Evolutionary conservation across 228 moss, liverwort and hornwort genomes (phyloP), one percentile per base, ranked within the genome.

Genomic region (Sphagnum magellanicum): DNA sequence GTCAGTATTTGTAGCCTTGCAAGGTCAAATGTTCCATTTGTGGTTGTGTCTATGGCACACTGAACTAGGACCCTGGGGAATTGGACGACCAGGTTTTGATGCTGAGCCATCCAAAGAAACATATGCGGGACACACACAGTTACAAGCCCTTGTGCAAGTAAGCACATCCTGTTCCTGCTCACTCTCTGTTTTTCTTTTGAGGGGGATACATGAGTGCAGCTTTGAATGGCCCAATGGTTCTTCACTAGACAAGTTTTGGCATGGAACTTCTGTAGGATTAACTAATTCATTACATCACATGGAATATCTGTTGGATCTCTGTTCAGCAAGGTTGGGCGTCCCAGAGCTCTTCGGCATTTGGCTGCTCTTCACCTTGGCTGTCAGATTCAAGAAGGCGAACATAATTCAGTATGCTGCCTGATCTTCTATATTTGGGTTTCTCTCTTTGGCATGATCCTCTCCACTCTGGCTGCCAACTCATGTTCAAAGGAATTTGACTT

Each of bases 341-440:
- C 90, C 61, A 80, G 90, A 81, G 79, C 92, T 68, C 87, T 95
- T 55, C 90, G 81, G 71, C 89, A 90, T 73, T 79, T 95, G 75
- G 82, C 90, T 53, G 87, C 78, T 49, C 63, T 84, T 51, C 76
- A 90, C 70, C 92, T 92, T 68, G 86, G 87, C 51, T 80, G 79
- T 15, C 75, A 80, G 69, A 90, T 95, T 65, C 92, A 95, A 76
- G 81, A 84, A 68, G 73, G 90, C 67, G 92, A 89, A 76, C 95
- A 95, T 71, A 73, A 90, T 74, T 79, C 92, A 81, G 92, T 95
- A 90, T 68, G 76, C 70, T 12, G 57, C n/a, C 8, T 55, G 50
- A 48, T 52, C 63, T 75, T n/a, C 65, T 8, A 48, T n/a, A 11
- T 4, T 51, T 64, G 70, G 32, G 60, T 5, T 69, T 49, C 63